Evolutionary conservation across 768 basidiomycete genomes (phyloP).

Genomic region (Amanita molliuscula): DNA sequence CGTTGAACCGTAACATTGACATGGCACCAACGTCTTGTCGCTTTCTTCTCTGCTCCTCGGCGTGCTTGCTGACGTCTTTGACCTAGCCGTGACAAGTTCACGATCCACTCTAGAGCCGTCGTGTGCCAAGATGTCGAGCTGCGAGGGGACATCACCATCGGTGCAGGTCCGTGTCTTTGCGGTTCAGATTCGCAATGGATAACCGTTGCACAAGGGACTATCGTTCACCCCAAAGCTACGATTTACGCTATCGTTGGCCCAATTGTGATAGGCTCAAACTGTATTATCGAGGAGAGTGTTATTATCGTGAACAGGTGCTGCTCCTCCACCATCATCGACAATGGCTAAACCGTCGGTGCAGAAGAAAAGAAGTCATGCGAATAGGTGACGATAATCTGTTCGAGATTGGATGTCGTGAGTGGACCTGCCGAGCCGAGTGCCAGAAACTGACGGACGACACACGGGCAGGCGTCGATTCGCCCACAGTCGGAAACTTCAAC

Average conservation of each 20-base stretch:
- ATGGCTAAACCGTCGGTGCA: slow-evolving; percentile 13
- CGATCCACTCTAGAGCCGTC: slow-evolving; percentile 83
- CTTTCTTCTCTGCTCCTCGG: slow-evolving; percentile 3
- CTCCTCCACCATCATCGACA: not conserved
- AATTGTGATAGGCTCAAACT: slow-evolving; percentile 80
- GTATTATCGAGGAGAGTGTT: slow-evolving; percentile 86
- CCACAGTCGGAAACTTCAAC: slow-evolving; percentile 76
- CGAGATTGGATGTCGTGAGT: slow-evolving; percentile 87
- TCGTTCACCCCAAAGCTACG: slow-evolving; percentile 90
- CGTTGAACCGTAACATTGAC: too few species aligned
- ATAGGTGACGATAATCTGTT: slow-evolving; percentile 93
- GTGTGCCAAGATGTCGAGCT: slow-evolving; percentile 92
- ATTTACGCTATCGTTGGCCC: slow-evolving; percentile 88
- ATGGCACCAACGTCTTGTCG: slow-evolving; percentile 31
- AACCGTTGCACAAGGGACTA: slow-evolving; percentile 40
- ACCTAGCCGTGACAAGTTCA: slow-evolving; percentile 74
- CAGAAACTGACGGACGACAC: not conserved
- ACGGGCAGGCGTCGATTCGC: slow-evolving; percentile 71
- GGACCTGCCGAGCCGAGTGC: not conserved
- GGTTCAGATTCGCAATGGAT: not conserved
- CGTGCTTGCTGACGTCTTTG: slow-evolving; percentile 5
- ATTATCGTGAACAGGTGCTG: slow-evolving; percentile 79
- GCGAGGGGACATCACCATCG: slow-evolving; percentile 90
- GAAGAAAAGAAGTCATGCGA: slow-evolving; percentile 77
- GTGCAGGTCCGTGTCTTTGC: slow-evolving; percentile 41